Base-by-base conservation (phyloP, 2,329 filamentous ascomycete species). In the Fusarium napiforme region DNA sequence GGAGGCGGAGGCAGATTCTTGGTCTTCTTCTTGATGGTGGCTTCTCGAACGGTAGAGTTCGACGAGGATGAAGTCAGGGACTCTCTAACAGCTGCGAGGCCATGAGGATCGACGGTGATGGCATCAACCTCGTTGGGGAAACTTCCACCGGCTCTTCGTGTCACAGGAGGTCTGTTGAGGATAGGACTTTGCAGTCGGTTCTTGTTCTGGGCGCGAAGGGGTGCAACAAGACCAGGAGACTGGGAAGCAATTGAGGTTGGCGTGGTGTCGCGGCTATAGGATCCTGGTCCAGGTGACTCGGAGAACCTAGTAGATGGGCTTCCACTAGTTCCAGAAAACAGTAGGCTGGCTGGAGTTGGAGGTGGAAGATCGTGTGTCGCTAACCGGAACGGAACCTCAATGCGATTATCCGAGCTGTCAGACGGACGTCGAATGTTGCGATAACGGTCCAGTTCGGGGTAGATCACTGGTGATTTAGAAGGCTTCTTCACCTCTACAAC, bases 191-290 rank as follows among this genome's bases (percentile, higher is more conserved):
- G 83, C 79, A 90, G 88, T 74, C 86, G 86, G 65, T 81, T 78
- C 75, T 87, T 86, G n/a, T 84, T 80, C 56, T 84, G 82, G 74
- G 79, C 85, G 69, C 82, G 85, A 69, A 80, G 84, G 60, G 82
- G 88, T 69, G 78, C 86, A 79, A 89, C 82, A 9, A 92, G 81
- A 7, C 89, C 87, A 7, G 93, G 92, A 21, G 92, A 95, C 75
- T 92, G 91, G 3, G 93, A 95, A 12, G 91, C 92, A 71, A 93
- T 91, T 15, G 93, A 95, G 9, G 92, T 94, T 11, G 93, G 93
- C 7, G 93, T 95, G 2, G 93, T 94, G 67, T 93, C 92, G 71
- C 93, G 88, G 78, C 93, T 95, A 81, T 94, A 95, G 9, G 90
- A 84, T 5, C 91, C 89, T 16, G 92, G 90, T 3, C 89, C 88